Base-by-base conservation (phyloP, 116 monocot species). In the Dioscorea cayenensis region DNA sequence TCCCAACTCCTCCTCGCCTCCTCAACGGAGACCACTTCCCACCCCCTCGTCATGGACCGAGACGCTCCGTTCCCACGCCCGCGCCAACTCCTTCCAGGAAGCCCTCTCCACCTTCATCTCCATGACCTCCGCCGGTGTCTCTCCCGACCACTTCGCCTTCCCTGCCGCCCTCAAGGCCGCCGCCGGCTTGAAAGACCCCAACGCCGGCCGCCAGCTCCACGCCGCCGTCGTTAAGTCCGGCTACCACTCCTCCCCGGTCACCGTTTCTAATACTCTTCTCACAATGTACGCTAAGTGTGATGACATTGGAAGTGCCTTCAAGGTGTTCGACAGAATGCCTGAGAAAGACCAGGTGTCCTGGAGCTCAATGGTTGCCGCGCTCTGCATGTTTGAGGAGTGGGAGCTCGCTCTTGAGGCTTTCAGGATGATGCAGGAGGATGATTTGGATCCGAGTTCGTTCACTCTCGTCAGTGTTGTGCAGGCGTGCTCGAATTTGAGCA, bases 91-190 rank as follows among this genome's bases (percentile, higher is more conserved):
- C 72, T 81, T 82, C 79, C 58, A 21, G 29, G 52, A 85, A 25
- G 79, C 85, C 36, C 74, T 85, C 72, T 60, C 62, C 69, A 72
- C 86, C 28, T 91, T 80, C 78, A 29, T 87, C 71, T 65, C 79
- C 74, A 87, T 92, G 89, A 78, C 81, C 76, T 20, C 73, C 52
- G 48, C 79, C 63, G 81, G 81, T 17, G 43, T 83, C 64, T 38
- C 63, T 10, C 87, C 92, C 3, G 87, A 95, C 81, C 80, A 91
- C 78, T 89, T 87, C 72, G 78, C 89, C 36, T 89, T 95, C 78
- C 95, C 95, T 27, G 92, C 95, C 2, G 92, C 76, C 66, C 71
- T 89, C 71, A 92, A 89, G 51, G 79, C 95, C 43, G 83, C 82
- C 71, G 68, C 89, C 6, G 79, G 77, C 49, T 75, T 95, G 68